These are phyloP conservation scores for Rhodotorula sp. DNA, from an alignment of 1,284 basidiomycete genomes.

Conservation along the genomic window DNA sequence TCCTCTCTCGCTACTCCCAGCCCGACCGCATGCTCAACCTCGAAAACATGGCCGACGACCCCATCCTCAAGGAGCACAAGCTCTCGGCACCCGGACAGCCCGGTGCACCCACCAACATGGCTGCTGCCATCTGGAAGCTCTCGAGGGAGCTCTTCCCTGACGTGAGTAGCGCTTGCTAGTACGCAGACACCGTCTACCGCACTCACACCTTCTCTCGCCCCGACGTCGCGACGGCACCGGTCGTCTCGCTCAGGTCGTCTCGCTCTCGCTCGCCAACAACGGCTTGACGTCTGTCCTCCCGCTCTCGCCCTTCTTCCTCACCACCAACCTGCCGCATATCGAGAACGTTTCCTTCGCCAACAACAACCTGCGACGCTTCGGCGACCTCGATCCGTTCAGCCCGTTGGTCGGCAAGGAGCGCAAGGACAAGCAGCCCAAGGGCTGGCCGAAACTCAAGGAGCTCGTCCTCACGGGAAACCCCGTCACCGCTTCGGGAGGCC, in stretches of 20 bases:
- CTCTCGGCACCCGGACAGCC: slow-evolving; percentile 68
- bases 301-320: slow-evolving; percentile 57
- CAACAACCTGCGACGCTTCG: slow-evolving; percentile 66
- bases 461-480: slow-evolving; percentile 79
- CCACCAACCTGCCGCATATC: slow-evolving; percentile 69
- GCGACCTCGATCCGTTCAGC: slow-evolving; percentile 64
- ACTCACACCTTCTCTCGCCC: background rate
- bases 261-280: slow-evolving; percentile 71
- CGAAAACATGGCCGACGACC: slow-evolving; percentile 68
- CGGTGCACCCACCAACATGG: slow-evolving; percentile 63
- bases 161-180: slow-evolving; percentile 53
- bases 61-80: slow-evolving; percentile 65
- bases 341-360: slow-evolving; percentile 77
- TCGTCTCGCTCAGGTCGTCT: slow-evolving; percentile 61
- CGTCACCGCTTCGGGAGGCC: slow-evolving; percentile 62
- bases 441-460: slow-evolving; percentile 62
- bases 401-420: slow-evolving; percentile 34
- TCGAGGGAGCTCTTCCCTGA: slow-evolving; percentile 73
- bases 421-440: slow-evolving; percentile 46
- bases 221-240: too few relatives aligned
- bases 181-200: background rate
- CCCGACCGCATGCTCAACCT: slow-evolving; percentile 38
- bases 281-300: slow-evolving; percentile 57
- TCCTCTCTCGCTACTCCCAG: slow-evolving; percentile 34
- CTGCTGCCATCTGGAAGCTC: slow-evolving; percentile 80